phyloP scores from a whole-genome alignment of 2,329 filamentous ascomycete genomes.

The Chrysoporthe deuterocubensis region DNA sequence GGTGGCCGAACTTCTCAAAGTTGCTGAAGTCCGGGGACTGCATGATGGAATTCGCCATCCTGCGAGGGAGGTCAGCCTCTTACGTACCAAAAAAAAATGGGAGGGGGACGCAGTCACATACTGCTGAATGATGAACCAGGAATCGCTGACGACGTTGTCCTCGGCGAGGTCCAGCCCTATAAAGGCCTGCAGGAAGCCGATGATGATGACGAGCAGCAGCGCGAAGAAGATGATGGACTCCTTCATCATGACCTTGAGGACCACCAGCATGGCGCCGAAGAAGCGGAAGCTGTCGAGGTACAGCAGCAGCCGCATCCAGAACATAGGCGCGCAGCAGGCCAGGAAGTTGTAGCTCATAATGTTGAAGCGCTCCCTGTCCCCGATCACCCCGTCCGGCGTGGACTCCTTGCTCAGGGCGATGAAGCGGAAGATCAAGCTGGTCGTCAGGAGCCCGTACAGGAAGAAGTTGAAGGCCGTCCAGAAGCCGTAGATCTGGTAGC shows the following conservation, averaged over 20 bases:
- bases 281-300: slow-evolving; percentile 94
- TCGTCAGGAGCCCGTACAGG: slow-evolving; percentile 77
- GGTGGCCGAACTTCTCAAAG: slow-evolving; percentile 88
- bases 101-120: not conserved
- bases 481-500: slow-evolving; percentile 87
- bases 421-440: slow-evolving; percentile 79
- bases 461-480: slow-evolving; percentile 95
- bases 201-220: slow-evolving; percentile 78
- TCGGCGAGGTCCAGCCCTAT: slow-evolving; percentile 88
- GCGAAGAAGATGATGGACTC: slow-evolving; percentile 97
- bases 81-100: not conserved
- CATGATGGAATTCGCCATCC: slow-evolving; percentile 88
- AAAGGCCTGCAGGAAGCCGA: slow-evolving; percentile 92
- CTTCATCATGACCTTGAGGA: slow-evolving; percentile 94
- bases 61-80: not conserved
- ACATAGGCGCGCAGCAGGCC: slow-evolving; percentile 92
- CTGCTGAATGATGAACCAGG: slow-evolving; percentile 73
- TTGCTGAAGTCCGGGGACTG: slow-evolving; percentile 86
- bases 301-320: slow-evolving; percentile 90
- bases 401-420: slow-evolving; percentile 70
- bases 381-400: slow-evolving; percentile 37
- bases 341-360: slow-evolving; percentile 90
- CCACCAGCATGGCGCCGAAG: slow-evolving; percentile 97
- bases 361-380: slow-evolving; percentile 68
- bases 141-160: slow-evolving; percentile 69